phyloP scores from a whole-genome alignment of 2,329 filamentous ascomycete species.

The Aspergillus sp. region DNA sequence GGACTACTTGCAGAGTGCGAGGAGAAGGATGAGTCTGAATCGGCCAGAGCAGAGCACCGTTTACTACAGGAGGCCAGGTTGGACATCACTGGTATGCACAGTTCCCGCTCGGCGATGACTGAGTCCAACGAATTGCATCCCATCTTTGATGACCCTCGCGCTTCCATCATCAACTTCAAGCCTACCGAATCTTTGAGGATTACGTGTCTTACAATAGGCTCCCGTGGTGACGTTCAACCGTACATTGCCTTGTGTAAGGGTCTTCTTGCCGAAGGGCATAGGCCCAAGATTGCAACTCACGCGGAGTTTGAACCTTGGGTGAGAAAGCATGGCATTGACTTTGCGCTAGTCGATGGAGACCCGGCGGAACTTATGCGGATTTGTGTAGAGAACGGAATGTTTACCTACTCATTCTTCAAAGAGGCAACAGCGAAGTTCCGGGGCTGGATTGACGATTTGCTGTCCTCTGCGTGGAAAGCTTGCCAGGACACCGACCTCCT shows the following conservation, averaged over 20 bases:
- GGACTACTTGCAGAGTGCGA: constrained; percentile 67
- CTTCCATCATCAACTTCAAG: constrained; percentile 89
- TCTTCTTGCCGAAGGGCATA: constrained; percentile 82
- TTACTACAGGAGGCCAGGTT: constrained; percentile 73
- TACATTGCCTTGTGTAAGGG: constrained; percentile 97
- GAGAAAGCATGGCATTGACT: constrained; percentile 89
- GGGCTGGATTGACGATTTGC: constrained; percentile 89
- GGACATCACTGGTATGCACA: constrained; percentile 41
- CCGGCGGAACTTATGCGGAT: constrained; percentile 93
- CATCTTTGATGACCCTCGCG: constrained; percentile 86
- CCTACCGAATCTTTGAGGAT: constrained; percentile 76
- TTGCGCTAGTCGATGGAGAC: constrained; percentile 83
- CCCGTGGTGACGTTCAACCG: constrained; percentile 91
- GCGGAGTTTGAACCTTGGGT: constrained; percentile 88
- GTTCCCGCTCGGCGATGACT: constrained; percentile 24
- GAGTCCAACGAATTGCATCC: constrained; percentile 59
- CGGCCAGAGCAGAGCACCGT: constrained; percentile 77
- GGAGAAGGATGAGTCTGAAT: constrained; percentile 69
- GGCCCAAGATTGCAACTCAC: constrained; percentile 85
- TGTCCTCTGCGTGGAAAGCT: constrained; percentile 76
- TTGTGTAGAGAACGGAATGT: constrained; percentile 96
- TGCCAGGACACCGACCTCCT: constrained; percentile 86
- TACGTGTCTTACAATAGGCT: constrained; percentile 94
- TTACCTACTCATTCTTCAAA: constrained; percentile 85
- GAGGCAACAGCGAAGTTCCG: constrained; percentile 88